Conservation (phyloP, 805 yeast genomes). For the Yarrowia sp. region DNA sequence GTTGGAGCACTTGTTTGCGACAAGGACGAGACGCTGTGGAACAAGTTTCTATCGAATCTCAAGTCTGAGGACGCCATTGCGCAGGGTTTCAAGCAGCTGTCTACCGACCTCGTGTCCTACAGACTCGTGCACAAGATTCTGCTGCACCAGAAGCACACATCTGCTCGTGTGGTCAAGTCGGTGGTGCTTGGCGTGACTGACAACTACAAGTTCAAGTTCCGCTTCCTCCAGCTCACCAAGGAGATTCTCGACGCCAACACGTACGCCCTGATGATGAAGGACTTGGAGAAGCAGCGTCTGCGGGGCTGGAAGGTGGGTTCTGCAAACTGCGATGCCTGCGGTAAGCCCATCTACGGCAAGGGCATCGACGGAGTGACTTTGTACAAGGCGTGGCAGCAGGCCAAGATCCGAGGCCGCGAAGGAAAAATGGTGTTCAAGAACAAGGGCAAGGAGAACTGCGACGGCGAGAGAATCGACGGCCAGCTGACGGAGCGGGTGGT, state of each 20-base stretch:
- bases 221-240: slow-evolving; percentile 50
- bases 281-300: slow-evolving; percentile 44
- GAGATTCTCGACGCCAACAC: slow-evolving; percentile 58
- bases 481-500: slow-evolving; percentile 42
- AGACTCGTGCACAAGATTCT: slow-evolving; percentile 7
- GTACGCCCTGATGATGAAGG: slow-evolving; percentile 44
- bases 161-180: slow-evolving; percentile 53
- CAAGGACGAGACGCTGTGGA: slow-evolving; percentile 9
- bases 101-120: neutral
- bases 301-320: slow-evolving; percentile 64
- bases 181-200: slow-evolving; percentile 65
- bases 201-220: slow-evolving; percentile 53
- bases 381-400: slow-evolving; percentile 40
- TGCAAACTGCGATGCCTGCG: slow-evolving; percentile 73
- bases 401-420: slow-evolving; percentile 27
- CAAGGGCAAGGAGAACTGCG: slow-evolving; percentile 28
- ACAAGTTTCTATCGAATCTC: slow-evolving; percentile 1
- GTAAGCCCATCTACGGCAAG: slow-evolving; percentile 68
- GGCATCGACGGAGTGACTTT: slow-evolving; percentile 51
- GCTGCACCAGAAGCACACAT: slow-evolving; percentile 39
- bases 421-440: slow-evolving; percentile 26
- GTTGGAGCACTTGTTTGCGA: neutral
- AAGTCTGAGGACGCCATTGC: slow-evolving; percentile 7
- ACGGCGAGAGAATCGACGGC: slow-evolving; percentile 18
- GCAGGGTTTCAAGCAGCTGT: neutral